Conservation (phyloP, 345 rosid genomes). For the Turnera subulata region DNA sequence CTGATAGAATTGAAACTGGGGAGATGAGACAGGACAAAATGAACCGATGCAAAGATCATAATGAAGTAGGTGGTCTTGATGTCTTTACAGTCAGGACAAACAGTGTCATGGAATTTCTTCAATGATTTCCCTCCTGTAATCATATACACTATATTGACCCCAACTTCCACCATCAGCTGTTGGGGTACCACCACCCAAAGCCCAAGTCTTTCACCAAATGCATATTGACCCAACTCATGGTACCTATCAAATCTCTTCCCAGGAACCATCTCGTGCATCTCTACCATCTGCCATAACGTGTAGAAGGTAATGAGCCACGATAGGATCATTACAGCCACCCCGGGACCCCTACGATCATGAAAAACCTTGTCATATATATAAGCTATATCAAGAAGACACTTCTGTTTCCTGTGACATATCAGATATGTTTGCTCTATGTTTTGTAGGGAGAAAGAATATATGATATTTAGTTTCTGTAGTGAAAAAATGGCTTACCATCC, state of each 20-base stretch:
- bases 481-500: constrained; percentile 1
- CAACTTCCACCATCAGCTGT: background rate
- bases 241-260: background rate
- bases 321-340: background rate
- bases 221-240: background rate
- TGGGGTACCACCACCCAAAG: background rate
- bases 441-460: no score
- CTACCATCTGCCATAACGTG: background rate
- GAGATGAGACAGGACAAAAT: background rate
- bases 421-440: no score
- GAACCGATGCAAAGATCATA: background rate
- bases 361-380: no score
- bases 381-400: no score
- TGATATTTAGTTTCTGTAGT: no score
- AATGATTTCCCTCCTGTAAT: background rate
- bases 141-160: background rate
- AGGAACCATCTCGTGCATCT: background rate
- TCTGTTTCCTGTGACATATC: no score
- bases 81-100: background rate
- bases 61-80: background rate
- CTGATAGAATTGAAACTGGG: background rate
- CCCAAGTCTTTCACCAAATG: background rate
- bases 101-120: background rate
- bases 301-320: background rate
- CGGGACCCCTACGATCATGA: background rate